Evolutionary conservation across 1,139 yeast species (phyloP).

Genomic region (Candida freyschussii): DNA sequence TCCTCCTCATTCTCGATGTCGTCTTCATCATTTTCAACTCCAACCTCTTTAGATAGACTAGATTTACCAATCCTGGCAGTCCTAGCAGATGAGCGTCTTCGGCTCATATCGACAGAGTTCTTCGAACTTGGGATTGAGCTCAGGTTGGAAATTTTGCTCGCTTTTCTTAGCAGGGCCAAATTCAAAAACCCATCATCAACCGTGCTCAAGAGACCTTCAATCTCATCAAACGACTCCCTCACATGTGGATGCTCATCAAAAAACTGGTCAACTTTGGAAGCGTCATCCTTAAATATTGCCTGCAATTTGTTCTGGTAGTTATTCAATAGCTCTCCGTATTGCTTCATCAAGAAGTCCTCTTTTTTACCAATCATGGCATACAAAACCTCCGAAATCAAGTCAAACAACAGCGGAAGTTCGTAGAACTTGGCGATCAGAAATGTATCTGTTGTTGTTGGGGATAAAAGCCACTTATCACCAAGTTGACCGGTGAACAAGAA

Average conservation of each 20-base stretch:
- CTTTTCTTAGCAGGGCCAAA: slow-evolving; percentile 46
- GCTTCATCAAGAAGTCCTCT: slow-evolving; percentile 47
- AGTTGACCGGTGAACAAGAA: slow-evolving; percentile 75
- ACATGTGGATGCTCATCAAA: slow-evolving; percentile 23
- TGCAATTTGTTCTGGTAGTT: slow-evolving; percentile 15
- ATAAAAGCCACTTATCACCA: slow-evolving; percentile 64
- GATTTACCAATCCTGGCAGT: slow-evolving; percentile 20
- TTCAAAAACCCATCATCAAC: slow-evolving; percentile 64
- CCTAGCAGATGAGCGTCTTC: slow-evolving; percentile 9
- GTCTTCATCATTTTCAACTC: slow-evolving; percentile 8
- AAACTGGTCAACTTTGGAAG: slow-evolving; percentile 9
- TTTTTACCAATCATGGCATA: slow-evolving; percentile 66
- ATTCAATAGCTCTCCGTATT: slow-evolving; percentile 25
- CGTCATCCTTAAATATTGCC: slow-evolving; percentile 12
- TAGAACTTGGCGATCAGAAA: slow-evolving; percentile 58
- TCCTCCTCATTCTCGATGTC: slow-evolving; percentile 15
- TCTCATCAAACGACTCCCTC: slow-evolving; percentile 21
- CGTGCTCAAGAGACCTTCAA: slow-evolving; percentile 42
- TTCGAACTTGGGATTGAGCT: slow-evolving; percentile 9
- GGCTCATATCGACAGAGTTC: slow-evolving; percentile 11
- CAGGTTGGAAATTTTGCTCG: slow-evolving; percentile 28
- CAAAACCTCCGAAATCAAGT: slow-evolving; percentile 60
- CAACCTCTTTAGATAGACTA: slow-evolving; percentile 20
- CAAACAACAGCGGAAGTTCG: slow-evolving; percentile 64
- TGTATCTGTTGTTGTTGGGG: slow-evolving; percentile 64